Evolutionary conservation across 192 early-diverging fungal genomes (phyloP), one percentile per base, ranked within the genome.

Genomic region (Backusella morwellensis): DNA sequence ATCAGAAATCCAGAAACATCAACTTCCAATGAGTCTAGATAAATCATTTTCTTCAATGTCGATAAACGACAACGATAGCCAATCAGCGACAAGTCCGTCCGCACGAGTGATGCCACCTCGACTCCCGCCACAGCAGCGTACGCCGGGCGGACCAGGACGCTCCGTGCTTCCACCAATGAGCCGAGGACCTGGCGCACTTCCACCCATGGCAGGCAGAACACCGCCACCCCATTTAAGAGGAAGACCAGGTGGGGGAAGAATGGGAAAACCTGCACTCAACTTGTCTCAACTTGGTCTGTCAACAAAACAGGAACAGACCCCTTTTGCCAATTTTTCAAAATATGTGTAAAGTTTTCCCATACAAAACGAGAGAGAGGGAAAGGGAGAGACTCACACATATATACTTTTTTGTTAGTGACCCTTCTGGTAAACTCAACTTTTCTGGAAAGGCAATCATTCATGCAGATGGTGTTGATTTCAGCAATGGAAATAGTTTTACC

Each of bases 381-480:
- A 68, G 15, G 3, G 19, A 40, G 6, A 40, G 32, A 68, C 17
- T 34, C 2, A 17, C 36, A 35, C 32, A 32, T 2, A 32, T 32
- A 32, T 32, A 32, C 32, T 32, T 44, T 44, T 44, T 14, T 50
- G 17, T 50, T 78, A 95, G 93, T 19, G 93, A 95, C 80, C 90
- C 93, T 42, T 90, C 87, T 29, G 97, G 97, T 69, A 93, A 95
- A 76, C 88, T 98, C 73, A 95, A 93, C 78, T 98, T 98, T 79
- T 86, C 90, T 42, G 96, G 96, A 52, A 98, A 97, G 85, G 97
- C 97, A 12, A 90, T 96, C 35, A 84, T 98, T 70, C 94, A 95
- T 81, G 90, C 93, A 12, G 92, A 93, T 23, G 97, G 97, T 42
- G 95, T 98, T 32, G 92, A 98, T 83, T 98, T 98, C 81, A 90